Base-by-base conservation (phyloP, 257 asterid species). In the Gynochthodes officinalis region DNA sequence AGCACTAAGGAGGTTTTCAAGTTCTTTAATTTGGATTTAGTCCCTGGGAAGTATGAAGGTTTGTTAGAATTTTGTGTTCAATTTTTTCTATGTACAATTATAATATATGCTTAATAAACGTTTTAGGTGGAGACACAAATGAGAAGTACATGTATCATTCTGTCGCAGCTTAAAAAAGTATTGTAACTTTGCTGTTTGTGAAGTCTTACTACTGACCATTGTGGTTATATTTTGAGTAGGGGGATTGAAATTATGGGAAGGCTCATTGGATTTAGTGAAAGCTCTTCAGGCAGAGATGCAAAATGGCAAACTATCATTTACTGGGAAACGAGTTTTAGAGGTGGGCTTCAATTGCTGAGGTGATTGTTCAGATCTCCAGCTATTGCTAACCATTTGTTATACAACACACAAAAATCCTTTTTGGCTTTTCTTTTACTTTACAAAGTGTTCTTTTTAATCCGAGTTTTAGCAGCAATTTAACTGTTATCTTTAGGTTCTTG, bases 1-100 rank as follows among this genome's bases (percentile, higher is more conserved):
- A 92, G 89, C 79, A 95, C 97, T 53, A 83, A 85, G 75, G 98
- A 95, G 76, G 95, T 95, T 48, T 95, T 92, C 74, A 77, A 91
- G 67, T 67, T 92, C 73, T 77, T 92, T 37, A 84, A 95, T 84
- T 89, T 96, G 21, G 99, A 95, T 87, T 89, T 95, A 73, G 93
- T 88, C 69, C 99, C 98, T 0, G 99, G 99, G 2, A 90, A 92
- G 82, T 95, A 95, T 66, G 99, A 95, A 95, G 98, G 99, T 93
- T 43, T 19, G 84, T 54, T 40, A 32, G 32, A 52, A 8, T 35
- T 32, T 33, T 52, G 9, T 48, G 2, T 14, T 64, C 14, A 28
- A 13, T 10, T 39, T 11, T 42, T 40, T 9, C 27, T 18, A 40
- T 35, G 46, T 62, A 16, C 2, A 30, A 11, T 9, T 50, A 33